Conservation (phyloP, 495 filamentous ascomycete genomes). For the Pseudomonodictys pantanalensis region DNA sequence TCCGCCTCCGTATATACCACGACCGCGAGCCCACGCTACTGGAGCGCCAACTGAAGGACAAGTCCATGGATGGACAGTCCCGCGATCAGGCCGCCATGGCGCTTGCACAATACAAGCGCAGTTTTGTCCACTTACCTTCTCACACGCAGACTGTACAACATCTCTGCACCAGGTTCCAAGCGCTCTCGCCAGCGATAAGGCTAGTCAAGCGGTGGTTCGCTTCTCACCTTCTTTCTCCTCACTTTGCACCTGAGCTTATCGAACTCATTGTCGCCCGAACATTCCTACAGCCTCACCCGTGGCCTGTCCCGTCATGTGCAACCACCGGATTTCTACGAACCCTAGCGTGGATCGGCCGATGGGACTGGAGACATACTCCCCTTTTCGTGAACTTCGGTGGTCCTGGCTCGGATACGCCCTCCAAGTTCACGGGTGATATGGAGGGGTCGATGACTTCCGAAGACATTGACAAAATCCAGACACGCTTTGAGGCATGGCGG, state of each 20-base stretch:
- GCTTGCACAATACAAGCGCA: slow-evolving; percentile 66
- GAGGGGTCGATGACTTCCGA: slow-evolving; percentile 45
- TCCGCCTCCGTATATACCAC: slow-evolving; percentile 69
- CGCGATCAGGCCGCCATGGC: slow-evolving; percentile 65
- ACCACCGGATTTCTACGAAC: slow-evolving; percentile 79
- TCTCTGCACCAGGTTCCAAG: slow-evolving; percentile 74
- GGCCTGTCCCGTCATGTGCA: slow-evolving; percentile 71
- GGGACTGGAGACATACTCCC: slow-evolving; percentile 87
- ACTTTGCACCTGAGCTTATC: slow-evolving; percentile 75
- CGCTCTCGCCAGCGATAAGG: slow-evolving; percentile 81
- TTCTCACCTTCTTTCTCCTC: slow-evolving; percentile 70
- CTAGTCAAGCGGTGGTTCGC: slow-evolving; percentile 88
- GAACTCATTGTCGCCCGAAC: slow-evolving; percentile 72
- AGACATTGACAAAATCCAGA: slow-evolving; percentile 60
- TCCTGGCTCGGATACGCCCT: background rate
- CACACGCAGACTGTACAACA: slow-evolving; percentile 77
- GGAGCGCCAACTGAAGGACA: slow-evolving; percentile 73
- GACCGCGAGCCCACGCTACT: slow-evolving; percentile 83
- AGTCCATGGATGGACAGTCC: slow-evolving; percentile 54
- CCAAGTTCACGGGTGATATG: background rate
- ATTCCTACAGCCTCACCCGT: slow-evolving; percentile 82
- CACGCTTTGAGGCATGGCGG: slow-evolving; percentile 73
- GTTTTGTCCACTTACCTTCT: slow-evolving; percentile 68
- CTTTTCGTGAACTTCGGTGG: slow-evolving; percentile 71
- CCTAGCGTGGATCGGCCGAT: slow-evolving; percentile 69